These are phyloP conservation scores for Meyerozyma sp. DNA, from an alignment of 1,139 yeast species.

Conservation along the genomic window DNA sequence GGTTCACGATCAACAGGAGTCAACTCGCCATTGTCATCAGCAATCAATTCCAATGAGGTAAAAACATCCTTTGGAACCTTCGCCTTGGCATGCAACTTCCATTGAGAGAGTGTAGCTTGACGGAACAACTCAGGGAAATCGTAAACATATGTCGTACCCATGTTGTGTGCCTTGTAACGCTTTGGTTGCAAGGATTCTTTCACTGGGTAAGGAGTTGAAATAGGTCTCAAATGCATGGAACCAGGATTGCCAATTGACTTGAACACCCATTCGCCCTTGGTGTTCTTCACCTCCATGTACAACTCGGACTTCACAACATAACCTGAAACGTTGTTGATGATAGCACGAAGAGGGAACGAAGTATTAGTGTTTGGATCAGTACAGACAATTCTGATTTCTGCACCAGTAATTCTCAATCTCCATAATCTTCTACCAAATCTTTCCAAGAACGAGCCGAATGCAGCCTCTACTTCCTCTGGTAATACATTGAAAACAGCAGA, in stretches of 20 bases:
- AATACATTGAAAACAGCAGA: conserved; percentile 90
- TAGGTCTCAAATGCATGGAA: conserved; percentile 93
- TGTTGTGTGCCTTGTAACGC: conserved; percentile 95
- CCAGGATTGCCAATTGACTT: conserved; percentile 93
- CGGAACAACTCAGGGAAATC: conserved; percentile 99
- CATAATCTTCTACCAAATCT: conserved; percentile 95
- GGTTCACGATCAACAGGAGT: conserved; percentile 93
- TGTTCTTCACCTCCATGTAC: conserved; percentile 88
- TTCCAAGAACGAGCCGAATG: conserved; percentile 95
- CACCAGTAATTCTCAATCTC: conserved; percentile 95
- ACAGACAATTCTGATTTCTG: conserved; percentile 94
- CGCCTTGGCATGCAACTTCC: conserved; percentile 62
- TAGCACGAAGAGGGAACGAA: conserved; percentile 93
- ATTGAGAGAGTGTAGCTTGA: conserved; percentile 79
- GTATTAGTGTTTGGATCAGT: conserved; percentile 82
- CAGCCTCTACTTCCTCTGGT: conserved; percentile 95
- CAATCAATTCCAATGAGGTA: conserved; percentile 74
- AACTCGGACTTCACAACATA: conserved; percentile 94
- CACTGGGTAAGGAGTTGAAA: conserved; percentile 93
- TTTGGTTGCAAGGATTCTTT: conserved; percentile 98
- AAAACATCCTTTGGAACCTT: conserved; percentile 78
- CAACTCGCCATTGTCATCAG: conserved; percentile 70
- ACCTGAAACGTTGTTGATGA: conserved; percentile 93
- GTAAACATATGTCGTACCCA: conserved; percentile 97
- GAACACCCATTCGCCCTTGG: conserved; percentile 94